These are phyloP conservation scores for Lycium barbarum DNA, from an alignment of 257 asterid genomes.

Conservation along the genomic window DNA sequence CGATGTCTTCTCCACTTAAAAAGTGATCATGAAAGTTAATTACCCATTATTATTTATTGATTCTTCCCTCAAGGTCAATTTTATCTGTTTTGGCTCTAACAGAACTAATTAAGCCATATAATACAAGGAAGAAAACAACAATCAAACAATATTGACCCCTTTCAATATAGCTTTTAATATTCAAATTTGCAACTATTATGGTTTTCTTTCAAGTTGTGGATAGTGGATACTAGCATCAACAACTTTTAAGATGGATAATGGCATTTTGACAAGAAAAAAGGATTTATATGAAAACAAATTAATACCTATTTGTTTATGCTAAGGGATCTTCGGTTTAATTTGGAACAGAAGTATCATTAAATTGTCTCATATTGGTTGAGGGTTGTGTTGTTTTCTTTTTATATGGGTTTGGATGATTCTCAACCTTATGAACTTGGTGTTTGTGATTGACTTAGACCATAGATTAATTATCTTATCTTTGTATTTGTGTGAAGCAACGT, in stretches of 20 bases:
- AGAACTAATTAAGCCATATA: not conserved
- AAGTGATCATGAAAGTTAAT: not conserved
- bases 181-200: not conserved
- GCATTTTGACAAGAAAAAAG: not conserved
- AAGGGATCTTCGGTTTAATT: no score
- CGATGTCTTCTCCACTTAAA: conserved; percentile 33
- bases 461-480: no score
- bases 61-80: conserved; percentile 1
- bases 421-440: no score
- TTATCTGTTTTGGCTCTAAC: conserved; percentile 6
- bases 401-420: no score
- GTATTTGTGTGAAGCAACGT: no score
- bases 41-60: conserved; percentile 6
- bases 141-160: conserved; percentile 21
- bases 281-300: not conserved
- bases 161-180: conserved; percentile 4
- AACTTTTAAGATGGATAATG: not conserved
- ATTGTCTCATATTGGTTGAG: not conserved
- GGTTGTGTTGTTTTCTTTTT: no score
- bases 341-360: not conserved
- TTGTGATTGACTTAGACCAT: no score
- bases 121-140: conserved; percentile 10
- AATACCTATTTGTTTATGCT: no score
- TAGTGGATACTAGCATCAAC: not conserved
- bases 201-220: not conserved